Percentiles rank a stretch among this genome's conserved stretches.
These are phyloP conservation scores for Chrysochromulina parva DNA, from an alignment of 78 protist genomes.

Conservation along the genomic window DNA sequence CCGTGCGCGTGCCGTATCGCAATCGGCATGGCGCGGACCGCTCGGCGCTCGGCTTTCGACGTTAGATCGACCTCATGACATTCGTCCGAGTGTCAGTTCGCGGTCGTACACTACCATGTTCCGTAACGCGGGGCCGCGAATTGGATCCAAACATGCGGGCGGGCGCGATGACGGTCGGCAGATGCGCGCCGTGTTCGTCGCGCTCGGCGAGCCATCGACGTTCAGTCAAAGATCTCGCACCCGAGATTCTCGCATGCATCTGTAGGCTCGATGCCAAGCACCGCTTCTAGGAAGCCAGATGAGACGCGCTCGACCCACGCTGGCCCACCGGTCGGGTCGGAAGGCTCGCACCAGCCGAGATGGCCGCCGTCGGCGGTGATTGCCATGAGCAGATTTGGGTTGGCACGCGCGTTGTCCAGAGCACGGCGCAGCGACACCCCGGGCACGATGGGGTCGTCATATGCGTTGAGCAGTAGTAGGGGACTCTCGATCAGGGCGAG, in stretches of 20 bases:
- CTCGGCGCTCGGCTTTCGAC: too few relatives aligned
- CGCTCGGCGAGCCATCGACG: too few relatives aligned
- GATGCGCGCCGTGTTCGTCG: too few relatives aligned
- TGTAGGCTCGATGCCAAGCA: background rate
- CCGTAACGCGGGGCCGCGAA: too few relatives aligned
- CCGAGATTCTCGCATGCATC: background rate
- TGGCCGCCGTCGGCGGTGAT: conserved; percentile 1
- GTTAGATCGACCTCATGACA: too few relatives aligned
- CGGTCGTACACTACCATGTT: too few relatives aligned
- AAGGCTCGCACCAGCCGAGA: background rate
- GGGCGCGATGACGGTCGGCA: too few relatives aligned
- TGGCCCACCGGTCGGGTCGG: background rate
- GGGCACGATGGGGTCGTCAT: conserved; percentile 26
- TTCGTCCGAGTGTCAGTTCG: too few relatives aligned
- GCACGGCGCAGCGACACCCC: background rate
- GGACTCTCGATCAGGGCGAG: background rate
- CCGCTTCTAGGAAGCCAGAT: background rate
- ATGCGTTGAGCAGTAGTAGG: background rate
- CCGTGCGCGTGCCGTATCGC: too few relatives aligned
- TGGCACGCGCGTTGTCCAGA: background rate
- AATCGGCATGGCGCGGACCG: too few relatives aligned
- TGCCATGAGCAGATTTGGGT: background rate
- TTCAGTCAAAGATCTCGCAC: background rate
- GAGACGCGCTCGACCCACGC: background rate
- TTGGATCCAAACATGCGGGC: too few relatives aligned